Evolutionary conservation across 192 early-diverging fungal species (phyloP), one percentile per base, ranked within the genome.

Genomic region (Podila epicladia): DNA sequence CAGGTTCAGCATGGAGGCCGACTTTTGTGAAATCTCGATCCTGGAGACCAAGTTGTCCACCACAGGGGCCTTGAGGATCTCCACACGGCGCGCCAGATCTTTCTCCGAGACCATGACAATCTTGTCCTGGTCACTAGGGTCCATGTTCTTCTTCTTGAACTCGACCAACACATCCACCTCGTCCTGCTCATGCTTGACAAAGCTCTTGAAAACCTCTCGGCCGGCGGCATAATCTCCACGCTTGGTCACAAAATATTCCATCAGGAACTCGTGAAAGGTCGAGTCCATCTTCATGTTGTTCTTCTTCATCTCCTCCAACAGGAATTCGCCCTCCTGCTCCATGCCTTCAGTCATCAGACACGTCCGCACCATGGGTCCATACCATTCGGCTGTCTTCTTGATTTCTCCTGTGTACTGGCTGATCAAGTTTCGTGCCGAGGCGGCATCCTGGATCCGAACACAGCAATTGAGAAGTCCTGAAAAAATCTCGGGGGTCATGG

Each of bases 191-290:
- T 29, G 26, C 57, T 59, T 58, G 33, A 80, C 58, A 64, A 69
- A 72, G 1, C 19, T 32, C 62, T 73, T 80, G 58, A 80, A 80
- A 17, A 80, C 35, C 28, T 73, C 67, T 37, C 71, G 59, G 11
- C 66, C 77, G 15, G 61, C 71, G 2, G 45, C 24, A 69, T 69
- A 73, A 50, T 80, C 67, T 61, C 33, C 61, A 5, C 67, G 71
- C 45, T 60, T 64, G 53, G 53, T 72, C 24, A 80, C 62, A 57
- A 73, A 69, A 24, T 80, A 73, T 6, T 68, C 66, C 77, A 80
- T 80, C 77, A 80, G 60, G 48, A 80, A 80, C 62, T 80, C 77
- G 62, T 63, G 51, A 50, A 79, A 79, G 3, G 59, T 65, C 0
- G 45, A 53, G n/a, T 24, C 32, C 62, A 38, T 49, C 29, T 41